Evolutionary conservation across 169 alveolate genomes (phyloP), one percentile per base, ranked within the genome.

Genomic region (Cryptosporidium viatorum): DNA sequence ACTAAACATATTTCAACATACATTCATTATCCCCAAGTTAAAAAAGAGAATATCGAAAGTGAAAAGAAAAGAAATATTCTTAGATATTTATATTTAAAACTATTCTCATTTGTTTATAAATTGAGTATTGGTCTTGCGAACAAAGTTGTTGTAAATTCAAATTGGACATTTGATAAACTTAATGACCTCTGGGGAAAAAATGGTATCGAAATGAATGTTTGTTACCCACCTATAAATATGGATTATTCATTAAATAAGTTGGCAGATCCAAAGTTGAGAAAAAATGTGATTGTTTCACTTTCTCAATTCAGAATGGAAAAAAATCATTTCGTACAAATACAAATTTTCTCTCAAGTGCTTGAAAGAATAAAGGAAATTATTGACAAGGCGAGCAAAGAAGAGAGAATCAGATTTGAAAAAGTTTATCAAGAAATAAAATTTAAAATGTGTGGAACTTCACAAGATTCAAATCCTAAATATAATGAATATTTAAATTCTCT

Each of bases 221-320:
- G 93, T 41, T 95, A 92, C 74, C 98, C 98, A n/a, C 98, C 98
- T 12, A 93, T 96, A 60, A 92, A 92, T 51, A 94, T 93, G 55
- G 70, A 60, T 26, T n/a, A 87, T 91, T 33, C 70, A 74, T 71
- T 71, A 84, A 50, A 74, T 70, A 68, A 39, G 29, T 33, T 91
- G 87, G 85, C 85, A 71, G 68, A 58, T 43, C 21, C 55, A 23
- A 35, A 12, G 10, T n/a, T 41, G 89, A 70, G 92, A 43, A 69
- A 37, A 89, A 62, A 93, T 86, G 74, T 70, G 73, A 59, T 89
- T 92, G 18, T 97, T 23, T 95, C 97, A 5, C 92, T 97, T 60
- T 96, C 97, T 1, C 96, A 97, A 85, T 97, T 96, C 69, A 92
- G 98, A 62, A 96, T 96, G 18, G 98, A 97, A 92, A 97, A 97